These are phyloP conservation scores for Tricholoma furcatifolium DNA, from an alignment of 768 basidiomycete genomes.

Conservation along the genomic window DNA sequence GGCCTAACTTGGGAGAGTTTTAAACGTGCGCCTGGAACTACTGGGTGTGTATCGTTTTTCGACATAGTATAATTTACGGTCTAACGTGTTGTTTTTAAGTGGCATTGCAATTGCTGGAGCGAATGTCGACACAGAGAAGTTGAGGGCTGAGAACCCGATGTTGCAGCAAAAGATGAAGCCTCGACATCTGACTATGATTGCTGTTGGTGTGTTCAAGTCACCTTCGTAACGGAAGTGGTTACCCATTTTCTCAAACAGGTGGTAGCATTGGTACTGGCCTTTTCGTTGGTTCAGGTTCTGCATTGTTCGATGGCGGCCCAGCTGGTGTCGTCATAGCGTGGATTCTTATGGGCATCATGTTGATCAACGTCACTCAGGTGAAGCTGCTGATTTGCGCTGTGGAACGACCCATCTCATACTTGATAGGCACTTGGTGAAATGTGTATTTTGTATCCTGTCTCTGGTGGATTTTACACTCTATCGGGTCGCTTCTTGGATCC, in stretches of 20 bases:
- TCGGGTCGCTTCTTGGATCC: constrained; percentile 46
- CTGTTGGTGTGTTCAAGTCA: constrained; percentile 36
- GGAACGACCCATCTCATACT: not conserved
- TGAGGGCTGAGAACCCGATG: constrained; percentile 41
- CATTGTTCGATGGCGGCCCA: constrained; percentile 39
- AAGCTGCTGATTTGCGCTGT: constrained; percentile 2
- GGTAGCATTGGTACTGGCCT: constrained; percentile 50
- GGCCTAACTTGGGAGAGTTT: constrained; percentile 43
- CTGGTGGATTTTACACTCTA: constrained; percentile 48
- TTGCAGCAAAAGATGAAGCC: constrained; percentile 50
- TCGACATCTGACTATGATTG: constrained; percentile 46
- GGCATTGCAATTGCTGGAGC: constrained; percentile 37
- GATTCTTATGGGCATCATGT: constrained; percentile 46
- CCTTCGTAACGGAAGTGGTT: not conserved
- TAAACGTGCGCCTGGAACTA: constrained; percentile 45
- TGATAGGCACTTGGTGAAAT: constrained; percentile 48
- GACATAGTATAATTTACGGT: not conserved
- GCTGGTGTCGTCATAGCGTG: constrained; percentile 44
- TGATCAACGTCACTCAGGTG: constrained; percentile 48
- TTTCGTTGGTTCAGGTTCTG: constrained; percentile 45
- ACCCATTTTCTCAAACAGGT: constrained; percentile 23
- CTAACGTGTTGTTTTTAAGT: constrained; percentile 20
- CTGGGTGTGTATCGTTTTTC: constrained; percentile 31
- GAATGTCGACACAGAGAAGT: constrained; percentile 34
- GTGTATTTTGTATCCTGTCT: constrained; percentile 47